A percentile compares a stretch with the other conserved stretches of the same genome.
Conservation (phyloP, 2,329 filamentous ascomycete species). For the Botrytis sinoallii region DNA sequence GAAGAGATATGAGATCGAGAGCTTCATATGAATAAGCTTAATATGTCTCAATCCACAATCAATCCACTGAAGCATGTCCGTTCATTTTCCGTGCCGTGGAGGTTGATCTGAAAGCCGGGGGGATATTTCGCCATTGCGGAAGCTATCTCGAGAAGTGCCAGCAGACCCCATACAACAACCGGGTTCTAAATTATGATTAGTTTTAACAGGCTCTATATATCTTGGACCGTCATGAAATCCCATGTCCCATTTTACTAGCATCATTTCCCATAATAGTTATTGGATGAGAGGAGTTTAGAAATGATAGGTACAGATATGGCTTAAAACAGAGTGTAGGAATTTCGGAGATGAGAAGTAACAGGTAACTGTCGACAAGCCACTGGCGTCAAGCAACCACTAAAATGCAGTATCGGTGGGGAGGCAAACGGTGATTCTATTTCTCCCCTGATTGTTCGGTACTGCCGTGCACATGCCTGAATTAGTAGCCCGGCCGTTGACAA, state of each 20-base stretch:
- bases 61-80: constrained; percentile 2
- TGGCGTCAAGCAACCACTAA: constrained; percentile 28
- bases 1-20: neutral
- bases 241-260: neutral
- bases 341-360: constrained; percentile 32
- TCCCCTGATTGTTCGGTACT: constrained; percentile 15
- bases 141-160: constrained; percentile 19
- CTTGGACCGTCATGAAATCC: neutral
- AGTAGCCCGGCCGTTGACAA: neutral
- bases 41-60: constrained; percentile 7
- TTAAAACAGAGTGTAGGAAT: constrained; percentile 22
- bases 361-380: constrained; percentile 24
- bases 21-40: constrained; percentile 19
- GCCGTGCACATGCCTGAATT: constrained; percentile 11
- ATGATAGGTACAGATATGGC: constrained; percentile 7
- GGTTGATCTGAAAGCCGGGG: constrained; percentile 18
- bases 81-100: constrained; percentile 8
- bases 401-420: constrained; percentile 21
- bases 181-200: constrained; percentile 3
- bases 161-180: constrained; percentile 7
- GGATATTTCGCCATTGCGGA: constrained; percentile 20
- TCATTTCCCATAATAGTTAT: neutral
- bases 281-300: constrained; percentile 4
- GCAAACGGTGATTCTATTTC: constrained; percentile 14
- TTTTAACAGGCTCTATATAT: neutral